phyloP scores from a whole-genome alignment of 495 filamentous ascomycete species.

The Penicillium daleae region DNA sequence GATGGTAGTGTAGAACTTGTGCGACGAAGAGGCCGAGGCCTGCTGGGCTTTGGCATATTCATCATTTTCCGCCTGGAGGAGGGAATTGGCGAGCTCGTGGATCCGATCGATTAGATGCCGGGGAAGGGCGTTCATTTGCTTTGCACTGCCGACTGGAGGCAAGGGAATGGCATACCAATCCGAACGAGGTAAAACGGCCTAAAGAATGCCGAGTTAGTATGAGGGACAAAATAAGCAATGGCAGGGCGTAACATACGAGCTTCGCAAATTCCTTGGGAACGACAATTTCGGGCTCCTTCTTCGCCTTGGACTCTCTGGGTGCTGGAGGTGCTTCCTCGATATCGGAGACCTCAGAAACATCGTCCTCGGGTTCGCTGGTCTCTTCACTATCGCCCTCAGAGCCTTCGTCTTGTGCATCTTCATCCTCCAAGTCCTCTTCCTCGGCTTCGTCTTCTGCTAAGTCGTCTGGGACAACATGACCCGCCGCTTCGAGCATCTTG shows the following conservation, averaged over 20 bases:
- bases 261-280: constrained; percentile 49
- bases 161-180: constrained; percentile 82
- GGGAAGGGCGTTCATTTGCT: constrained; percentile 54
- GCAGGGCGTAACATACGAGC: constrained; percentile 38
- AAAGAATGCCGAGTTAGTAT: constrained; percentile 24
- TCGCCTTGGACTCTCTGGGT: constrained; percentile 12
- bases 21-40: constrained; percentile 70
- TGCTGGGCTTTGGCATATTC: constrained; percentile 59
- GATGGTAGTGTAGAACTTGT: constrained; percentile 93
- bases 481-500: constrained; percentile 48
- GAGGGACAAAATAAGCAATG: not conserved
- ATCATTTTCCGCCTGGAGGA: constrained; percentile 75
- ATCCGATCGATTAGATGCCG: constrained; percentile 68
- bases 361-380: constrained; percentile 27
- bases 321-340: constrained; percentile 23
- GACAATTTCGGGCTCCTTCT: constrained; percentile 21
- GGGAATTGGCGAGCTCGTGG: constrained; percentile 70
- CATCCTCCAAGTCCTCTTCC: constrained; percentile 32
- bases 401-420: constrained; percentile 36
- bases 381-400: constrained; percentile 44
- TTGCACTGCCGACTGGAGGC: constrained; percentile 54
- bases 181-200: constrained; percentile 76
- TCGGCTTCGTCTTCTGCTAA: constrained; percentile 49
- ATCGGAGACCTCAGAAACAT: constrained; percentile 31
- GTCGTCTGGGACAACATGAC: constrained; percentile 48